Evolutionary conservation across 208 protist genomes (phyloP).

Genomic region (Trypanosoma scelopori): DNA sequence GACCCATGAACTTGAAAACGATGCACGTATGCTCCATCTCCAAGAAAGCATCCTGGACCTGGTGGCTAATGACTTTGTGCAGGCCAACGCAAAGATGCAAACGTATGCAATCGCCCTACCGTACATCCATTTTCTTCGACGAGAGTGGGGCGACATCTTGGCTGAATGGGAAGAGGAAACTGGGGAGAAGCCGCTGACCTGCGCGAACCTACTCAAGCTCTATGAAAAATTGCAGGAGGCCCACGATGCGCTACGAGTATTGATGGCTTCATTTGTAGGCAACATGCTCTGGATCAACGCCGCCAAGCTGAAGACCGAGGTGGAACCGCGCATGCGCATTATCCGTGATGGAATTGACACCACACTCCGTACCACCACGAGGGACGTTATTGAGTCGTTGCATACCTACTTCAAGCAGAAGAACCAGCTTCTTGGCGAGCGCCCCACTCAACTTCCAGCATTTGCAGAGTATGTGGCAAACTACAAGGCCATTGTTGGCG

Average conservation of each 20-base stretch:
- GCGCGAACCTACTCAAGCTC: slow-evolving; percentile 58
- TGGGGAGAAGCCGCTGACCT: slow-evolving; percentile 51
- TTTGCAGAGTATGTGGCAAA: slow-evolving; percentile 88
- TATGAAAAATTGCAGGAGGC: slow-evolving; percentile 83
- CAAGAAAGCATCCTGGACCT: slow-evolving; percentile 59
- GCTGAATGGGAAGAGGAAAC: slow-evolving; percentile 72
- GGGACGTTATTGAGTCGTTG: slow-evolving; percentile 59
- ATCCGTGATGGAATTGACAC: slow-evolving; percentile 72
- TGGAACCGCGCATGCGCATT: slow-evolving; percentile 83
- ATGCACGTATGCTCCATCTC: slow-evolving; percentile 68
- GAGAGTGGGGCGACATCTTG: slow-evolving; percentile 78
- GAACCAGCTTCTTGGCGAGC: slow-evolving; percentile 78
- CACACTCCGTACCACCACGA: slow-evolving; percentile 71
- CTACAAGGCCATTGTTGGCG: slow-evolving; percentile 79
- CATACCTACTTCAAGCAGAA: slow-evolving; percentile 89
- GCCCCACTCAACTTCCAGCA: slow-evolving; percentile 56
- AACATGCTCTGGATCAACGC: slow-evolving; percentile 91
- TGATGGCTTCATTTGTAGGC: slow-evolving; percentile 88
- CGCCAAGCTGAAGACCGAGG: slow-evolving; percentile 83
- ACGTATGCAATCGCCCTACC: slow-evolving; percentile 77
- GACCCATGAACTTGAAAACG: slow-evolving; percentile 51
- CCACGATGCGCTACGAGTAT: slow-evolving; percentile 75
- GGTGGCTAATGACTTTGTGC: slow-evolving; percentile 76
- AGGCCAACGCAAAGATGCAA: slow-evolving; percentile 72
- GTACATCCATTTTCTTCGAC: slow-evolving; percentile 88